These are phyloP conservation scores for Leccinum truebloodii DNA, from an alignment of 768 basidiomycete genomes.

Conservation along the genomic window DNA sequence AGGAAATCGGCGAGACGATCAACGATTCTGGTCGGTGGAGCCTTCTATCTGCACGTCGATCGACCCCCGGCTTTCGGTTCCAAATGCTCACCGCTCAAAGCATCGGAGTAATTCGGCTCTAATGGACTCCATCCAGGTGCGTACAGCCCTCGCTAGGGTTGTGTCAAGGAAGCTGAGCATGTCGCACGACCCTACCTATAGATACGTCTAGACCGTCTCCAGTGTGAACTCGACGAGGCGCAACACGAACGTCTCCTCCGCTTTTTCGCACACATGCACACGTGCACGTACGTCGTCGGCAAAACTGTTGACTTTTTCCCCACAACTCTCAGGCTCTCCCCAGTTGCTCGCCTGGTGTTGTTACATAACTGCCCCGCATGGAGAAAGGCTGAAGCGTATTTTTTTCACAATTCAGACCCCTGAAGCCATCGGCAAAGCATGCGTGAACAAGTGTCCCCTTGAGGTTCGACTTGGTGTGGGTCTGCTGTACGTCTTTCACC, in stretches of 20 bases:
- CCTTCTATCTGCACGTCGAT: not conserved
- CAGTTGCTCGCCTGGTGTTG: not conserved
- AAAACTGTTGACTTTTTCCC: not conserved
- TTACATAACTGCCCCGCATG: constrained; percentile 8
- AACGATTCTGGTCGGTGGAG: not conserved
- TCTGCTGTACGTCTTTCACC: constrained; percentile 6
- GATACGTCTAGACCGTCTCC: not conserved
- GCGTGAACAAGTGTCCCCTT: not conserved
- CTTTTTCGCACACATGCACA: not conserved
- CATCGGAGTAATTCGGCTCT: not conserved
- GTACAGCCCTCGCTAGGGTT: not conserved
- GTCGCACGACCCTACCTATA: not conserved
- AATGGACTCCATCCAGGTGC: not conserved
- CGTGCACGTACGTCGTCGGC: not conserved
- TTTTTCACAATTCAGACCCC: not conserved
- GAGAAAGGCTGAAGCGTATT: not conserved
- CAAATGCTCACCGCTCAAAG: not conserved
- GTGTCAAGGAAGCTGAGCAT: not conserved
- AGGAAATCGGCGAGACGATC: not conserved
- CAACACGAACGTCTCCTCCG: not conserved
- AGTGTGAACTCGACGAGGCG: not conserved
- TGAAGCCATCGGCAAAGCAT: not conserved
- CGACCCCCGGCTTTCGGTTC: not conserved
- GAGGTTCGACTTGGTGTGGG: constrained; percentile 10
- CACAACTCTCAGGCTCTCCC: not conserved